These are phyloP conservation scores for Litsea cubeba DNA, from an alignment of 164 flowering plant species.

Conservation along the genomic window DNA sequence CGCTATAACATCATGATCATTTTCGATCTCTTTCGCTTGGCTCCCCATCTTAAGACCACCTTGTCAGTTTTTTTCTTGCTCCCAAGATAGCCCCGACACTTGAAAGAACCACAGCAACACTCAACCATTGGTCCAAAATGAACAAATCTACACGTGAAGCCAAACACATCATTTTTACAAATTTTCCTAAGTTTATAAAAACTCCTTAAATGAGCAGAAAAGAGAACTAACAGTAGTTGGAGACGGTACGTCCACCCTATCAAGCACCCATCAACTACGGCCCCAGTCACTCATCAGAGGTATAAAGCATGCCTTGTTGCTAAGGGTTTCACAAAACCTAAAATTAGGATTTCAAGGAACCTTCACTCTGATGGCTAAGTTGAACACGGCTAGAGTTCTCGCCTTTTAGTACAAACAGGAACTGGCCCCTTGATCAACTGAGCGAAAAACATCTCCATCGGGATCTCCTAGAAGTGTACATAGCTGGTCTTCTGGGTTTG, in stretches of 20 bases:
- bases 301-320: neutral
- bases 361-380: neutral
- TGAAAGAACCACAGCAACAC: constrained; percentile 76
- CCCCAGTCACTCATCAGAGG: neutral
- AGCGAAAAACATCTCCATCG: neutral
- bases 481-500: neutral
- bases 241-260: neutral
- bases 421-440: neutral
- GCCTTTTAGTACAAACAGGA: neutral
- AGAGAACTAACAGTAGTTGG: neutral
- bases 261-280: neutral
- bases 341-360: neutral
- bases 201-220: neutral
- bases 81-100: constrained; percentile 82
- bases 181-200: neutral
- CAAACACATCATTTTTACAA: neutral
- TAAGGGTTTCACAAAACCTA: neutral
- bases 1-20: neutral
- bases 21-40: constrained; percentile 45
- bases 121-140: constrained; percentile 76
- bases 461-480: neutral
- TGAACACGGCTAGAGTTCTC: neutral
- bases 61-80: constrained; percentile 49
- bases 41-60: constrained; percentile 43
- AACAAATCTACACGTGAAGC: constrained; percentile 48